These are phyloP conservation scores for Penicillium samsonianum DNA, from an alignment of 495 filamentous ascomycete genomes.

Conservation along the genomic window DNA sequence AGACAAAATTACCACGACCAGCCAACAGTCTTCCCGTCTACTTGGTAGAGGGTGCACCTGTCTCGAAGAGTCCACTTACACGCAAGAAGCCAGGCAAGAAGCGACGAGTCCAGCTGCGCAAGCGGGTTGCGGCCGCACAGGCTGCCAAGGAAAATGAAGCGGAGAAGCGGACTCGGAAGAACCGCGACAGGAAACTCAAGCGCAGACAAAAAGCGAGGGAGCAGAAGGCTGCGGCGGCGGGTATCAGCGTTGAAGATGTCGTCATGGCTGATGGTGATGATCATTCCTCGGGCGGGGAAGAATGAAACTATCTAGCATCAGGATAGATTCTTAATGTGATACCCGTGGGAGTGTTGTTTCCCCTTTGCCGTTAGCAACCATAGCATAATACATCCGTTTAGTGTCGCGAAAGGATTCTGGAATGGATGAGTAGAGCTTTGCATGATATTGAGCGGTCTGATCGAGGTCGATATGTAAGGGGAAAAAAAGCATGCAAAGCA, in stretches of 20 bases:
- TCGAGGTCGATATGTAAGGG: neutral
- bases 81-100: conserved; percentile 52
- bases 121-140: conserved; percentile 31
- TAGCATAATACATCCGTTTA: neutral
- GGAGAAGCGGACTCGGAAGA: conserved; percentile 50
- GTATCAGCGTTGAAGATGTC: conserved; percentile 16
- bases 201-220: conserved; percentile 49
- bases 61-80: conserved; percentile 33
- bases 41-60: conserved; percentile 28
- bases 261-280: conserved; percentile 17
- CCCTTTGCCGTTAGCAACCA: neutral
- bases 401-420: neutral
- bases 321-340: conserved; percentile 23
- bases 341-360: conserved; percentile 15
- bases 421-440: neutral
- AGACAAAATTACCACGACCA: conserved; percentile 37
- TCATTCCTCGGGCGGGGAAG: conserved; percentile 19
- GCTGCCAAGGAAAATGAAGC: conserved; percentile 42
- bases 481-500: conserved; percentile 5
- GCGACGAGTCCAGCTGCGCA: conserved; percentile 46
- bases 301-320: conserved; percentile 11
- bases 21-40: conserved; percentile 29
- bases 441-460: conserved; percentile 4
- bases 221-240: conserved; percentile 40
- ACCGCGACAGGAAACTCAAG: conserved; percentile 48